Percentiles rank a stretch among this genome's conserved stretches.
Conservation (phyloP, 345 rosid genomes). For the Hirschfeldia incana region DNA sequence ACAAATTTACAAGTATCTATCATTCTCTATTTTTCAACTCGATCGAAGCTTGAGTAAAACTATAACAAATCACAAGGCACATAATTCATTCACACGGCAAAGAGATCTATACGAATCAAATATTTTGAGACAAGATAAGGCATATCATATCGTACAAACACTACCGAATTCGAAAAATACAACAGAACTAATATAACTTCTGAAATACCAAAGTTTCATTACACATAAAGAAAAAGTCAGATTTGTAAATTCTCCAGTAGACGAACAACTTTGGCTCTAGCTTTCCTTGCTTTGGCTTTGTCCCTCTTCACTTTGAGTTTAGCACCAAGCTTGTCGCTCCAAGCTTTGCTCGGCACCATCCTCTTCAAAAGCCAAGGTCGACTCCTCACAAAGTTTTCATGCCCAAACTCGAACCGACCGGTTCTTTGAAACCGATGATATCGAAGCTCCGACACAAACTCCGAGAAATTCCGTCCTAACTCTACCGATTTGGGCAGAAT, state of each 20-base stretch:
- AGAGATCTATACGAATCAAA: neutral
- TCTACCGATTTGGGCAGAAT: neutral
- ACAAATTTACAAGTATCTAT: neutral
- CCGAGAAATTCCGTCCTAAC: neutral
- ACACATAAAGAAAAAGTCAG: neutral
- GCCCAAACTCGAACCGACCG: neutral
- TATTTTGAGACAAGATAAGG: neutral
- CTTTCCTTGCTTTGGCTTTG: neutral
- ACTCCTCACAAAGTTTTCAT: neutral
- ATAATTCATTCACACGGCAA: neutral
- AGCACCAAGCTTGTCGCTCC: neutral
- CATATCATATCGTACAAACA: neutral
- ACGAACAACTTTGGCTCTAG: neutral
- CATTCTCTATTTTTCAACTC: neutral
- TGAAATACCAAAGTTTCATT: neutral
- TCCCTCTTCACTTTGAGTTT: neutral
- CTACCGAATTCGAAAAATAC: neutral
- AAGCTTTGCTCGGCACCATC: neutral
- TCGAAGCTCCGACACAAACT: neutral
- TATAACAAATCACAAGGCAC: neutral
- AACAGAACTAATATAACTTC: neutral
- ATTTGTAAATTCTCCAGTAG: neutral
- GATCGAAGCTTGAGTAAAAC: neutral
- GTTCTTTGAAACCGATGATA: neutral
- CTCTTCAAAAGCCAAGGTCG: conserved; percentile 1